A percentile compares a stretch with the other conserved stretches of the same genome.
Evolutionary conservation across 495 filamentous ascomycete species (phyloP).

Genomic region (Daldinia caldariorum): DNA sequence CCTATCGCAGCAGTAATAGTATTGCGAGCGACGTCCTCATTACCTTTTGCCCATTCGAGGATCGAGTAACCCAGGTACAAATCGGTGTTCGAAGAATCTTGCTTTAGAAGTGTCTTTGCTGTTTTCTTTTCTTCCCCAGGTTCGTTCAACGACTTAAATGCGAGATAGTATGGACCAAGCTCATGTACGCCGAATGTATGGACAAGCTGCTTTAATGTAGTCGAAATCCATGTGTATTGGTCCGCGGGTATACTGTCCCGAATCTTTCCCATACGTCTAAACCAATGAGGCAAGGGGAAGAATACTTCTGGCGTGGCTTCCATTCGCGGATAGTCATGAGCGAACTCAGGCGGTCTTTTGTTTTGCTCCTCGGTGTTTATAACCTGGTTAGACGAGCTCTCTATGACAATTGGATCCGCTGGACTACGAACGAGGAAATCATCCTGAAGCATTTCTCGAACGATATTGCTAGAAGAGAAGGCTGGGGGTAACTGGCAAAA

Average conservation of each 20-base stretch:
- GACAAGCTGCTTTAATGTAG: slow-evolving; percentile 67
- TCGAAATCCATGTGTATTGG: slow-evolving; percentile 60
- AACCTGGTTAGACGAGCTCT: slow-evolving; percentile 13
- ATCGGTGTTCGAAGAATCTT: slow-evolving; percentile 67
- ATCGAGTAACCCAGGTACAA: slow-evolving; percentile 84
- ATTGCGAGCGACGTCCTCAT: slow-evolving; percentile 63
- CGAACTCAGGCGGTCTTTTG: slow-evolving; percentile 49
- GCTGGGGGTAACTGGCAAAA: slow-evolving; percentile 75
- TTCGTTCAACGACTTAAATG: slow-evolving; percentile 70
- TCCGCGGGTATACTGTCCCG: slow-evolving; percentile 28
- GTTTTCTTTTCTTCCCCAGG: slow-evolving; percentile 69
- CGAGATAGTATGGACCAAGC: slow-evolving; percentile 76
- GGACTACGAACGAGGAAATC: slow-evolving; percentile 48
- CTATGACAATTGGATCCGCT: slow-evolving; percentile 16
- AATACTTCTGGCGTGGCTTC: slow-evolving; percentile 51
- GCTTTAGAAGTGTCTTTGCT: slow-evolving; percentile 77
- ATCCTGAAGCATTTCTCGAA: slow-evolving; percentile 46
- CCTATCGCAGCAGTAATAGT: slow-evolving; percentile 66
- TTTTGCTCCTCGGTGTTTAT: slow-evolving; percentile 39
- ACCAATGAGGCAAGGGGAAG: slow-evolving; percentile 52
- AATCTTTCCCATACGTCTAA: slow-evolving; percentile 49
- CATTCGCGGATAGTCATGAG: slow-evolving; percentile 48
- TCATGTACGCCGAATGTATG: slow-evolving; percentile 53
- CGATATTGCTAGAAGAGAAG: slow-evolving; percentile 24
- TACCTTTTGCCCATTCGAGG: slow-evolving; percentile 70